Evolutionary conservation across 176 grass and related monocot genomes (phyloP).

Genomic region (Hsuehochloa calcarea): DNA sequence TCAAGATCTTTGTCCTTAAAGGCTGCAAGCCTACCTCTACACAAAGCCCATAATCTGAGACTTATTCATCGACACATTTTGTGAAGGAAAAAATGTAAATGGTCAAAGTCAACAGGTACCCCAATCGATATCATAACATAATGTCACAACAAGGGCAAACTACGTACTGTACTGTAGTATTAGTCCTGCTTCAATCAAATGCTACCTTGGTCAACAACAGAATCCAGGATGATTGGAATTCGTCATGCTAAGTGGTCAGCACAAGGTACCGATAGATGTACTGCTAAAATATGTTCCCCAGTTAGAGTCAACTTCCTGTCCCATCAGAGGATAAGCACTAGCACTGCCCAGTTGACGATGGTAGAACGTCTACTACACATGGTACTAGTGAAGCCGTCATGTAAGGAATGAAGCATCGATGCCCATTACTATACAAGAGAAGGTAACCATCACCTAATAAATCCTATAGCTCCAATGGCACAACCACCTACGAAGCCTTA

Average conservation of each 20-base stretch:
- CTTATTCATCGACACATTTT: background rate
- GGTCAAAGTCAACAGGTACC: background rate
- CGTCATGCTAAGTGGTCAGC: background rate
- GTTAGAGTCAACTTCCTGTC: background rate
- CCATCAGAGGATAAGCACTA: conserved; percentile 9
- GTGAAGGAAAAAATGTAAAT: background rate
- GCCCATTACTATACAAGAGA: conserved; percentile 17
- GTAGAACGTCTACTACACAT: conserved; percentile 6
- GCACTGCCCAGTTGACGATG: background rate
- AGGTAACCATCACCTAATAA: conserved; percentile 30
- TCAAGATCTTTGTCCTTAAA: too few relatives aligned
- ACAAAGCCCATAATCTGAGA: too few relatives aligned
- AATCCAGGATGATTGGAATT: background rate
- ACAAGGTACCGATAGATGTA: background rate
- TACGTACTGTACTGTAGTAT: background rate
- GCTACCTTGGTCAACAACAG: conserved; percentile 19
- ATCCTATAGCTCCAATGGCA: conserved; percentile 15
- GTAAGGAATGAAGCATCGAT: background rate
- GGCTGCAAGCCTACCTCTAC: too few relatives aligned
- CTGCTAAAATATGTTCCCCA: background rate
- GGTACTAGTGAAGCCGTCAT: conserved; percentile 13
- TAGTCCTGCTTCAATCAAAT: conserved; percentile 8
- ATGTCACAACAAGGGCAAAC: background rate
- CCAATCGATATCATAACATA: conserved; percentile 14
- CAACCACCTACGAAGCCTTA: background rate